Percentiles rank a stretch among this genome's conserved stretches.
Evolutionary conservation across 108 stramenopile species (phyloP).

Genomic region (Aurantiochytrium sp.): DNA sequence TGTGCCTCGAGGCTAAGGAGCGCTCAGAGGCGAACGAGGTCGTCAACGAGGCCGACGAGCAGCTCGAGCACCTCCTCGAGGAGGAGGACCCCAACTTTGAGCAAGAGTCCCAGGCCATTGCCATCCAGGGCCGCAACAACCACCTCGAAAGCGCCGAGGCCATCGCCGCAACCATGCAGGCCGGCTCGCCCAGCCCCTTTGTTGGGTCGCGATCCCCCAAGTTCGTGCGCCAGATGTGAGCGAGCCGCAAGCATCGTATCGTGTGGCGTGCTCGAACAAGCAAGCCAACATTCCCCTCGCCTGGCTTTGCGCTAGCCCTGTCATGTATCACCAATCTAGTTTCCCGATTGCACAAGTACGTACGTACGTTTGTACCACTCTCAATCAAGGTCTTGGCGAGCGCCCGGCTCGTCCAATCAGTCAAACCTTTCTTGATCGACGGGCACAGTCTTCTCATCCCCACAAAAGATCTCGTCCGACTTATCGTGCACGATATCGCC

Average conservation of each 20-base stretch:
- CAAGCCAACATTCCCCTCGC: too few relatives aligned
- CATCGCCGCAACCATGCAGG: background rate
- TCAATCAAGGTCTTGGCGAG: too few relatives aligned
- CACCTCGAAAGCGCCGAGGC: background rate
- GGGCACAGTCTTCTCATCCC: too few relatives aligned
- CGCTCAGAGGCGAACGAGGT: background rate
- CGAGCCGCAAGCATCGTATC: too few relatives aligned
- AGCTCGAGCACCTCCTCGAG: conserved; percentile 27
- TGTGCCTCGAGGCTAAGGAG: conserved; percentile 18
- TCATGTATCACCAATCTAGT: too few relatives aligned
- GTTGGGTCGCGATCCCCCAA: background rate
- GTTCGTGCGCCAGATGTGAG: background rate
- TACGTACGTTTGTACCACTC: too few relatives aligned
- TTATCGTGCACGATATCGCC: background rate
- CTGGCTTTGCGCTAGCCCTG: too few relatives aligned
- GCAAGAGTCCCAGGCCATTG: background rate
- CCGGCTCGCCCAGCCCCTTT: background rate
- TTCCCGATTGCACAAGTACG: too few relatives aligned
- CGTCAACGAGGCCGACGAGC: background rate
- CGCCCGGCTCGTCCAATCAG: too few relatives aligned
- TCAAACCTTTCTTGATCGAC: too few relatives aligned
- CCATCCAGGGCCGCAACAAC: background rate
- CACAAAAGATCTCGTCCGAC: too few relatives aligned
- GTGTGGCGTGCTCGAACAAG: too few relatives aligned
- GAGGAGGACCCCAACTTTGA: conserved; percentile 12